Percentiles rank a stretch among this genome's conserved stretches.
Conservation (phyloP, 331 rosid genomes). For the Ulmus americana region DNA sequence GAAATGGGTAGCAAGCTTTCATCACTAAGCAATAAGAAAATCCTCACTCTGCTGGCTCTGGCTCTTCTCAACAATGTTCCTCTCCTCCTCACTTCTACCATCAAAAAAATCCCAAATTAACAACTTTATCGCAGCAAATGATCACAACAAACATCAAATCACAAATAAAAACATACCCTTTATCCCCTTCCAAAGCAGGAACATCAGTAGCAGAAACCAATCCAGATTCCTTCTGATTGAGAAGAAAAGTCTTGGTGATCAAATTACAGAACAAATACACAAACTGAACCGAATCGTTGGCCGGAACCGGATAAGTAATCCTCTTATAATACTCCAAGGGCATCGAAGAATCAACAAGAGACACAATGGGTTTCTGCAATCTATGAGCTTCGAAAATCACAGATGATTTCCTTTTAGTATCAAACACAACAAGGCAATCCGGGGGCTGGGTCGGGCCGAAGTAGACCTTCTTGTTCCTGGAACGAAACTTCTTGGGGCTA, state of each 20-base stretch:
- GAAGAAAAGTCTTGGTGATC: slow-evolving; percentile 17
- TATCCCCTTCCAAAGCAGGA: no score
- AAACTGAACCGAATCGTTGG: slow-evolving; percentile 21
- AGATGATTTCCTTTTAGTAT: slow-evolving; percentile 59
- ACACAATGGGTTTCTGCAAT: slow-evolving; percentile 34
- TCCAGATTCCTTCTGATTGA: neutral
- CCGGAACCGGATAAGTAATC: slow-evolving; percentile 13
- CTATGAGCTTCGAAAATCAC: slow-evolving; percentile 61
- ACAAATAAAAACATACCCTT: no score
- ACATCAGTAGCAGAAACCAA: no score
- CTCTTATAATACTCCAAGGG: slow-evolving; percentile 45
- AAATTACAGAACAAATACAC: slow-evolving; percentile 15
- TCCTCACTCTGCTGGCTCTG: no score
- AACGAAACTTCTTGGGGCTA: slow-evolving; percentile 84
- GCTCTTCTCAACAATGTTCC: no score
- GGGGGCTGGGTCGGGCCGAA: slow-evolving; percentile 77
- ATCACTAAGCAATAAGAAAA: no score
- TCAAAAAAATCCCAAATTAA: no score
- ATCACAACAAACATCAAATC: no score
- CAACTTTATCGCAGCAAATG: no score
- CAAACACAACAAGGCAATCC: slow-evolving; percentile 68
- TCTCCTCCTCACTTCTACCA: no score
- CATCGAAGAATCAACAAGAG: slow-evolving; percentile 62
- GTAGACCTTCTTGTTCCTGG: slow-evolving; percentile 62
- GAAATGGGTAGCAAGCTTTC: no score